These are phyloP conservation scores for Collybia mongolica DNA, from an alignment of 768 basidiomycete species.

Conservation along the genomic window DNA sequence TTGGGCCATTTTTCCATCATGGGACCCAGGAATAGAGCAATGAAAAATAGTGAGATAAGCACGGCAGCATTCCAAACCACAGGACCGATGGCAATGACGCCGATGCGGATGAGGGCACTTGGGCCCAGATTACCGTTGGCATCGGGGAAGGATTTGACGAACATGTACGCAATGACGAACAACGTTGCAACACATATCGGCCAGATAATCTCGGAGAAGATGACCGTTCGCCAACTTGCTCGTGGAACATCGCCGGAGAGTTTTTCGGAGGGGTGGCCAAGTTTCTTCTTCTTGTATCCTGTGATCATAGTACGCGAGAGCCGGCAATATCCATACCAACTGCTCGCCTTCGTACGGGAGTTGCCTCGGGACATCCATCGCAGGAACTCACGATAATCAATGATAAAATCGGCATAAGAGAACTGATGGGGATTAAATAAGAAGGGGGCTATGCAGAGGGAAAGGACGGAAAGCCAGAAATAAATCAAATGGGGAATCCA, in stretches of 20 bases:
- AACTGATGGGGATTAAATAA: conserved; percentile 99
- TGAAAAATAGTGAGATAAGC: conserved; percentile 81
- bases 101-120: conserved; percentile 89
- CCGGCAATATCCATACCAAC: conserved; percentile 99
- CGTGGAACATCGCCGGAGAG: conserved; percentile 92
- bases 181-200: conserved; percentile 75
- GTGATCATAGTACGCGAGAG: conserved; percentile 97
- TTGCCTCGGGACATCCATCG: conserved; percentile 99
- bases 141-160: conserved; percentile 88
- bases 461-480: conserved; percentile 97
- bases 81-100: conserved; percentile 85
- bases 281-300: conserved; percentile 98
- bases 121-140: conserved; percentile 60
- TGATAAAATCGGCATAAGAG: conserved; percentile 94
- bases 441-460: conserved; percentile 96
- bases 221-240: conserved; percentile 81
- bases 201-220: conserved; percentile 81
- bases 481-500: conserved; percentile 96
- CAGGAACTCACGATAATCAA: conserved; percentile 97
- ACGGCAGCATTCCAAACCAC: conserved; percentile 94
- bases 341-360: conserved; percentile 93
- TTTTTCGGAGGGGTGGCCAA: conserved; percentile 98
- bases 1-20: conserved; percentile 82
- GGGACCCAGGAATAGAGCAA: conserved; percentile 91
- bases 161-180: conserved; percentile 87